Evolutionary conservation across 352 stramenopile genomes (phyloP).

Genomic region (Albugo laibachii): DNA sequence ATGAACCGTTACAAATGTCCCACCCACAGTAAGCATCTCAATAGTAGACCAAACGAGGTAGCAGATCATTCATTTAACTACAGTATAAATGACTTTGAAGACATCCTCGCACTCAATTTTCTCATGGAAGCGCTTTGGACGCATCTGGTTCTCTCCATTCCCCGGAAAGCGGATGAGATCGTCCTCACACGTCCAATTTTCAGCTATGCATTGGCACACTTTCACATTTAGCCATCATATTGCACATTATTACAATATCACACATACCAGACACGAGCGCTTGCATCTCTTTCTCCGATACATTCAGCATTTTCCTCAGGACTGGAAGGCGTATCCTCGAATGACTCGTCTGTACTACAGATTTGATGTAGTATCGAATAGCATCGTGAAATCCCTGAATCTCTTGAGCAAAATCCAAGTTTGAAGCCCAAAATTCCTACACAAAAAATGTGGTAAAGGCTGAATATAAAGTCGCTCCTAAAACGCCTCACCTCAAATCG

Average conservation of each 20-base stretch:
- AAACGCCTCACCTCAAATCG: conserved; percentile 24
- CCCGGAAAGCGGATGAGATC: conserved; percentile 30
- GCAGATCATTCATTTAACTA: conserved; percentile 53
- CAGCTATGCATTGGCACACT: conserved; percentile 9
- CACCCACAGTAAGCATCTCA: not conserved
- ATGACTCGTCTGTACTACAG: conserved; percentile 50
- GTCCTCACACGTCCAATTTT: conserved; percentile 46
- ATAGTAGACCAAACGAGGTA: not conserved
- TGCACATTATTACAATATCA: conserved; percentile 3
- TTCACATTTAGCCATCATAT: conserved; percentile 2
- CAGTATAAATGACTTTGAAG: conserved; percentile 68
- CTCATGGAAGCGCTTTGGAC: conserved; percentile 74
- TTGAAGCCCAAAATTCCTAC: conserved; percentile 56
- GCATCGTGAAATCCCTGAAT: conserved; percentile 47
- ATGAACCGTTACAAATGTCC: not conserved
- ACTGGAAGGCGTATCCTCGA: conserved; percentile 31
- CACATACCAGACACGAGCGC: conserved; percentile 27
- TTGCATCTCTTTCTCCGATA: conserved; percentile 43
- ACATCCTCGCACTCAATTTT: conserved; percentile 74
- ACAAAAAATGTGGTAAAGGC: not conserved
- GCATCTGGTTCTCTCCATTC: conserved; percentile 75
- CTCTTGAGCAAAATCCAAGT: conserved; percentile 33
- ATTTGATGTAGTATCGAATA: conserved; percentile 58
- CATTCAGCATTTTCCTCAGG: conserved; percentile 41
- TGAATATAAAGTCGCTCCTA: not conserved